Conservation (phyloP, 257 asterid species). For the Echites panduratus region DNA sequence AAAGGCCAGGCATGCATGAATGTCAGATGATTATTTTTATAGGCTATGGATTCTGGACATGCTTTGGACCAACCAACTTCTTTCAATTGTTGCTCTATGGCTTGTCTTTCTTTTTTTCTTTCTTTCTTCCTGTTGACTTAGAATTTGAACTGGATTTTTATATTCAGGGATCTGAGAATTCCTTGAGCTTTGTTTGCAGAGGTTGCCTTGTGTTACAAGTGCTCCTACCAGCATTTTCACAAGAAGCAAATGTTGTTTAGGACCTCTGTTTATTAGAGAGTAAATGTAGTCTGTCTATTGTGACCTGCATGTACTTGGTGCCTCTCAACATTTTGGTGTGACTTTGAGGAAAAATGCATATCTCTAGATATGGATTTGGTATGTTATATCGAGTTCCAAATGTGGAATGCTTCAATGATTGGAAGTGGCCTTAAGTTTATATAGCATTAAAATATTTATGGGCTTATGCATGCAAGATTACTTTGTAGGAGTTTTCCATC, state of each 20-base stretch:
- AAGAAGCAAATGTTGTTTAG: not conserved
- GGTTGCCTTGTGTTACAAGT: not conserved
- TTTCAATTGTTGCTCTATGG: not conserved
- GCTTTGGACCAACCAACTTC: not conserved
- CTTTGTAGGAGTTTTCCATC: not conserved
- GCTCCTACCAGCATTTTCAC: not conserved
- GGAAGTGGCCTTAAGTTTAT: not conserved
- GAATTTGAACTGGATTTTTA: not conserved
- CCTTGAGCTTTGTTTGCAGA: not conserved
- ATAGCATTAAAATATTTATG: not conserved
- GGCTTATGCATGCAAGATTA: not conserved
- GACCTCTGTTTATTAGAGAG: not conserved
- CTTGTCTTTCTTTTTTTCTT: too few species aligned
- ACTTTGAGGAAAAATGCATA: not conserved
- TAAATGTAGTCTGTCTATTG: not conserved
- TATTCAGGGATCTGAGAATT: not conserved
- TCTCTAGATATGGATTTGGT: not conserved
- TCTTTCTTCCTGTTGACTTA: not conserved
- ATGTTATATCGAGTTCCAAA: not conserved
- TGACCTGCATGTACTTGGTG: not conserved
- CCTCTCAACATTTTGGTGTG: not conserved
- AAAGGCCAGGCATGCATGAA: not conserved
- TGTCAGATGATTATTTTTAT: not conserved
- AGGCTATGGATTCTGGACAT: not conserved
- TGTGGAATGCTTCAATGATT: not conserved